Evolutionary conservation across 331 rosid species (phyloP), one percentile per base, ranked within the genome.

Genomic region (Rhamnella rubrinervis): DNA sequence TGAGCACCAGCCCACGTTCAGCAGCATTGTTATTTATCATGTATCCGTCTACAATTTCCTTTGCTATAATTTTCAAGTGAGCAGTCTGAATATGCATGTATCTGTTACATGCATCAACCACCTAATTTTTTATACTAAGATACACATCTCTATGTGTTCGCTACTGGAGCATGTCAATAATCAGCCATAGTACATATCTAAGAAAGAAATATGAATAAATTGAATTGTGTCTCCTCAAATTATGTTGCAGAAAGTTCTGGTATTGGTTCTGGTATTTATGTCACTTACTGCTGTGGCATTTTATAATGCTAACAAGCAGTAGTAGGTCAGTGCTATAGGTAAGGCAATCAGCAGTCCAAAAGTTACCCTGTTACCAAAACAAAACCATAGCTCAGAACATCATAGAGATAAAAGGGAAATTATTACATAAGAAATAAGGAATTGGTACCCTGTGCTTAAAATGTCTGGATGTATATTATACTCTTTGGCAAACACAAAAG

Each of bases 401-500:
- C 2, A 20, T 53, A 64, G 26, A 61, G 26, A 28, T 59, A 18
- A 53, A 26, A 26, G 62, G 15, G 13, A 39, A 35, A 3, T 53
- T 64, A 3, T 20, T 37, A 63, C 2, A 58, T 23, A 38, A 31
- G 40, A 16, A 69, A 35, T 52, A 41, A 8, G 67, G 35, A 78
- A 68, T 63, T 37, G 61, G 56, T 86, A 93, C 98, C 95, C 97
- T 1, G 98, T 91, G 79, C 98, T 91, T 61, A 91, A 71, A 76
- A 93, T 74, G 44, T 84, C 86, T 41, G 98, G 97, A 78, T 91
- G 74, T 19, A 88, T 81, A 55, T 91, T 84, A 21, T 93, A 93
- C 84, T 93, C 98, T 80, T 83, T 91, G 55, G 98, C 92, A 66
- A 93, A 91, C 56, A 93, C 97, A 75, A 93, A 93, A 59, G 98